Conservation (phyloP, 2,329 filamentous ascomycete species). For the Aspergillus ochraceus region DNA sequence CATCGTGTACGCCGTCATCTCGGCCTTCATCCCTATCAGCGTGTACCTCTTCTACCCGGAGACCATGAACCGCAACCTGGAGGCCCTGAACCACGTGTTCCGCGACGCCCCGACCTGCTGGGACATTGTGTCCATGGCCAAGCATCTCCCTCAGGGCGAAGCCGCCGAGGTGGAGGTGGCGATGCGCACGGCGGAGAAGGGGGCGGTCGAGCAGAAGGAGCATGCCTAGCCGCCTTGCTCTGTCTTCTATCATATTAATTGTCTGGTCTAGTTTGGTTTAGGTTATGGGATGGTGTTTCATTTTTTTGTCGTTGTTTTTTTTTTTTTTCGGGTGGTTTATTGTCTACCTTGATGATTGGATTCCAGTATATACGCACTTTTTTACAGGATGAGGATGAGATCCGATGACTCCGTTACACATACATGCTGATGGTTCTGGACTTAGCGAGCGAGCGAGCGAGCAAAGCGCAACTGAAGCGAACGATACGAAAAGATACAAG, state of each 20-base stretch:
- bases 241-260: background rate
- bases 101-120: slow-evolving; percentile 18
- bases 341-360: too few relatives aligned
- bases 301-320: background rate
- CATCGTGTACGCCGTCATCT: slow-evolving; percentile 53
- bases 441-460: too few relatives aligned
- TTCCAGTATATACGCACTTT: too few relatives aligned
- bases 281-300: background rate
- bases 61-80: slow-evolving; percentile 59
- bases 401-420: too few relatives aligned
- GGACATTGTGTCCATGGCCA: slow-evolving; percentile 26
- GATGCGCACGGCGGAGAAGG: slow-evolving; percentile 13
- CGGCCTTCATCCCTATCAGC: slow-evolving; percentile 39
- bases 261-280: background rate
- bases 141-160: slow-evolving; percentile 22
- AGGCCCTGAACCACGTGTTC: slow-evolving; percentile 68
- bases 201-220: slow-evolving; percentile 19
- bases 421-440: too few relatives aligned
- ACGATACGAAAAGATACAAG: too few relatives aligned
- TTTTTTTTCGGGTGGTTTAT: background rate
- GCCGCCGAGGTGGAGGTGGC: slow-evolving; percentile 14
- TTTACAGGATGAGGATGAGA: too few relatives aligned
- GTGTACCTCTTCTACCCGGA: slow-evolving; percentile 62
- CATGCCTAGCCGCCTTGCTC: slow-evolving; percentile 1
- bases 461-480: too few relatives aligned